Evolutionary conservation across 257 asterid genomes (phyloP), one percentile per base, ranked within the genome.

Genomic region (Scutellaria baicalensis): DNA sequence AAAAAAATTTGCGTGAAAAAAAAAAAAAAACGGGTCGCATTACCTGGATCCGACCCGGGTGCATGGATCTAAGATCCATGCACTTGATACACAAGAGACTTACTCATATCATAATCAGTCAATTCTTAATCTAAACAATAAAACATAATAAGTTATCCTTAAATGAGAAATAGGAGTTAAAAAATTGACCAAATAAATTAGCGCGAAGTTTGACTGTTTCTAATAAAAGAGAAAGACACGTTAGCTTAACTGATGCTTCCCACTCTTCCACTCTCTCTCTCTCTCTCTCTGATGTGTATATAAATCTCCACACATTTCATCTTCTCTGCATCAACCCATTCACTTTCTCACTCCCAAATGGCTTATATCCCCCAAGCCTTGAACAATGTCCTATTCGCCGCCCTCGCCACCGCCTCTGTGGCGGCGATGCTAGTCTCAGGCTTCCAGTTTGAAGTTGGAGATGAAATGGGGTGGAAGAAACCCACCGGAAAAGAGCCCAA

Each of bases 401-500:
- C 79, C 76, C 49, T 86, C 63, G 33, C 70, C 5, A 52, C 81
- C 54, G 75, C 81, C 66, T 68, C 79, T 13, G 0, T 71, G 56
- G 55, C 63, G 18, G 58, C 70, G 11, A 39, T 69, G 0, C 9
- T 68, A 13, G 90, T 75, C 14, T 75, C 83, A 8, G 86, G 79
- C 36, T 79, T 73, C 59, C 88, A 78, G 71, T 89, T 81, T 13
- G 63, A 79, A 21, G 90, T 91, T 14, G 97, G 96, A 10, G 88
- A 73, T 20, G 73, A 69, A 23, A 71, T 7, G 11, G 89, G 84
- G 10, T 91, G 96, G 97, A 69, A 8, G 4, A 80, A 57, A 51
- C 97, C 97, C 0, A 84, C 85, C 8, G 86, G 82, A 6, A 78
- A 84, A 8, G 89, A 85, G 47, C 78, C 91, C 11, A 83, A 85